phyloP scores from a whole-genome alignment of 2,329 filamentous ascomycete species.

The Cladobotryum mycophilum region DNA sequence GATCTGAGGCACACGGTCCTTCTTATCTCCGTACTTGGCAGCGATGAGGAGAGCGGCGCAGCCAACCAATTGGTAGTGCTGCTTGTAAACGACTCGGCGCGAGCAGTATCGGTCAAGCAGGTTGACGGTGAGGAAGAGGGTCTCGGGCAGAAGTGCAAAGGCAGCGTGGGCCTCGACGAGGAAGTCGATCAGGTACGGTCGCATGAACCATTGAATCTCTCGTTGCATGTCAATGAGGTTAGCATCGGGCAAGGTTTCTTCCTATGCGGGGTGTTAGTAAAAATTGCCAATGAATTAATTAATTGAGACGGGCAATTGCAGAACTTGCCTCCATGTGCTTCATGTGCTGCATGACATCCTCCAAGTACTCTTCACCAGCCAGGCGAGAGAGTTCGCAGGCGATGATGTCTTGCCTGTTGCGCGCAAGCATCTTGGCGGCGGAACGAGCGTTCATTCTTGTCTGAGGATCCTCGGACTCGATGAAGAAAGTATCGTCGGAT shows the following conservation, averaged over 20 bases:
- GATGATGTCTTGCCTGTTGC: conserved; percentile 80
- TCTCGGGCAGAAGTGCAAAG: conserved; percentile 89
- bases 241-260: conserved; percentile 88
- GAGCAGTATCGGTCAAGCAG: conserved; percentile 97
- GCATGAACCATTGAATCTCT: conserved; percentile 99
- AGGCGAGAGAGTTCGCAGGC: conserved; percentile 81
- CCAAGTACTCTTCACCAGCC: conserved; percentile 84
- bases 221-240: conserved; percentile 98
- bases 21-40: conserved; percentile 97
- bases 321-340: conserved; percentile 77
- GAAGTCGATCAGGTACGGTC: conserved; percentile 96
- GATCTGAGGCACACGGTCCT: conserved; percentile 96
- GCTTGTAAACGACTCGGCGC: conserved; percentile 95
- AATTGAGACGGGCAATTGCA: no score
- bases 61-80: conserved; percentile 96
- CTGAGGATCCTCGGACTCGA: conserved; percentile 47
- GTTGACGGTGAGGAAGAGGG: conserved; percentile 92
- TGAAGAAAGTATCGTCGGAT: conserved; percentile 45
- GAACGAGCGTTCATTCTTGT: conserved; percentile 63
- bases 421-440: conserved; percentile 69
- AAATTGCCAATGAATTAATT: no score
- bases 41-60: conserved; percentile 94
- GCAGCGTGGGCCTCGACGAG: conserved; percentile 94
- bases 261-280: conserved; percentile 34
- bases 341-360: conserved; percentile 93